Evolutionary conservation across 2,329 filamentous ascomycete genomes (phyloP).

Genomic region (Cladobotryum mycophilum): DNA sequence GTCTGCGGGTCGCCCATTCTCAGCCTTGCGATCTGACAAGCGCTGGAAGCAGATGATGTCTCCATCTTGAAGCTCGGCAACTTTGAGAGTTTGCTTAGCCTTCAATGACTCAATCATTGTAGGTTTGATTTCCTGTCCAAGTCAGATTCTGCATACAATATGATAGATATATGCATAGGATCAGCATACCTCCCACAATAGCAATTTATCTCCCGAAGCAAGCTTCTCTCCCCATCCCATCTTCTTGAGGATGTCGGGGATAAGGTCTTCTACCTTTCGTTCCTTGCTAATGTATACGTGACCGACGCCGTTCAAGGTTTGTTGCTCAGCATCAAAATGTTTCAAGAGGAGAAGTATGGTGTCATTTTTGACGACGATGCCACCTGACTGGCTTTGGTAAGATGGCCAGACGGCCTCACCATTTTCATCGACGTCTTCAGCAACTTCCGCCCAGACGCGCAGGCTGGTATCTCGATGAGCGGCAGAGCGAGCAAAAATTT

Average conservation of each 20-base stretch:
- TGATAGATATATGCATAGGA: background rate
- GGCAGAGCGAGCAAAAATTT: conserved; percentile 48
- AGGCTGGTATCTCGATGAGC: conserved; percentile 65
- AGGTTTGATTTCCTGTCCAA: conserved; percentile 77
- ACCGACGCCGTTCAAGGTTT: conserved; percentile 69
- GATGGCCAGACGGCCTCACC: conserved; percentile 69
- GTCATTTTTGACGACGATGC: conserved; percentile 53
- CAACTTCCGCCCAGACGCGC: conserved; percentile 80
- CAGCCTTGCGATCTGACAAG: conserved; percentile 42
- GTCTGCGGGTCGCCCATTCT: conserved; percentile 20
- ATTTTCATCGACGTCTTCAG: conserved; percentile 57
- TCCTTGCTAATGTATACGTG: conserved; percentile 84
- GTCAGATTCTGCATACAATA: conserved; percentile 5
- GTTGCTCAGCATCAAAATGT: conserved; percentile 74
- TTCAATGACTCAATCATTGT: conserved; percentile 96
- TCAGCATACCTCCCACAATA: conserved; percentile 65
- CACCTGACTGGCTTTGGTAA: conserved; percentile 51
- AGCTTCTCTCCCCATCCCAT: conserved; percentile 83
- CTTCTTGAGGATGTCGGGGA: conserved; percentile 67
- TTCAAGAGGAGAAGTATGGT: conserved; percentile 84
- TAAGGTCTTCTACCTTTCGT: conserved; percentile 81
- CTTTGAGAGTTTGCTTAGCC: conserved; percentile 78
- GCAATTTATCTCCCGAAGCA: conserved; percentile 51
- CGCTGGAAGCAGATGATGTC: conserved; percentile 95
- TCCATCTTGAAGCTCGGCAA: conserved; percentile 92